These are phyloP conservation scores for Danielozyma ontarioensis DNA, from an alignment of 805 yeast species.

Conservation along the genomic window DNA sequence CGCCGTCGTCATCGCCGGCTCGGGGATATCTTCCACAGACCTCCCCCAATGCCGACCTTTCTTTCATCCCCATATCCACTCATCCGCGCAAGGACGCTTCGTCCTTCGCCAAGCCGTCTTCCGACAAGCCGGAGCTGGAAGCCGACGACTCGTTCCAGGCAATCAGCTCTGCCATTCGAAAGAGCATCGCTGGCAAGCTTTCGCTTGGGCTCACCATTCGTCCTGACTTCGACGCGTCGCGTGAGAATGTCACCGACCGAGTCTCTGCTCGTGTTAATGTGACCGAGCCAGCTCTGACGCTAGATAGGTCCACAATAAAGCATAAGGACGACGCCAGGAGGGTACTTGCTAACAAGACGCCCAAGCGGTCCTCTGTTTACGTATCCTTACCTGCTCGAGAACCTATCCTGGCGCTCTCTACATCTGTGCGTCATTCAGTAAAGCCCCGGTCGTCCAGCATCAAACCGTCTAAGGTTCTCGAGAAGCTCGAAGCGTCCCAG, in stretches of 20 bases:
- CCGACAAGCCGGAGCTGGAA: no score
- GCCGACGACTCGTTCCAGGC: constrained; percentile 42
- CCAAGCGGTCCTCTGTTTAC: constrained; percentile 28
- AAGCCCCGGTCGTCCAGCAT: constrained; percentile 9
- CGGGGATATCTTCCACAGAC: constrained; percentile 5
- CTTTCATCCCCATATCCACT: constrained; percentile 21
- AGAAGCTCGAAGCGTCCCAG: not conserved
- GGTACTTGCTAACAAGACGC: constrained; percentile 13
- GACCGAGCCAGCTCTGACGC: no score
- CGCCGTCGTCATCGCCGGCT: not conserved
- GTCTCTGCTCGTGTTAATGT: not conserved
- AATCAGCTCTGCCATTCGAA: constrained; percentile 42
- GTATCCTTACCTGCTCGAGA: constrained; percentile 35
- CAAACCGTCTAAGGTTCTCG: constrained; percentile 2
- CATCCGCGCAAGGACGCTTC: no score
- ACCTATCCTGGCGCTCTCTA: constrained; percentile 21
- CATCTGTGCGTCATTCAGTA: constrained; percentile 9
- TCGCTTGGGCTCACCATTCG: constrained; percentile 1
- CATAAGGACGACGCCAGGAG: no score
- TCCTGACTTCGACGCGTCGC: no score
- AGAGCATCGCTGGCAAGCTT: constrained; percentile 36
- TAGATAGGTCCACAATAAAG: no score
- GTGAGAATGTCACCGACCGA: not conserved
- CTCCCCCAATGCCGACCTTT: constrained; percentile 16
- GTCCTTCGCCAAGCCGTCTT: not conserved